Conservation (phyloP, 2,329 filamentous ascomycete species). For the Rugonectria rugulosa region DNA sequence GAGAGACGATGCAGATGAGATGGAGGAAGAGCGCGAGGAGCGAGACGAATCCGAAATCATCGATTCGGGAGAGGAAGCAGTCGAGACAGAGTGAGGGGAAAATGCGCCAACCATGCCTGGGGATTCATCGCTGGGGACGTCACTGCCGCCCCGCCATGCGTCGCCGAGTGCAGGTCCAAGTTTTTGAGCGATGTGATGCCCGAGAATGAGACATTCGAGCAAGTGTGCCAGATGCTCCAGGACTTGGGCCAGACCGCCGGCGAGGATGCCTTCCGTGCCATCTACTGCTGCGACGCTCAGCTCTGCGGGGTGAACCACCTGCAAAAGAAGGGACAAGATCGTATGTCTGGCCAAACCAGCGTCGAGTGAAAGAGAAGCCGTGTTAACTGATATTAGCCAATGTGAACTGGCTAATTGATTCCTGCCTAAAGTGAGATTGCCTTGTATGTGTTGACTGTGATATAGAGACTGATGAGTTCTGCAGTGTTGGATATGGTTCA, state of each 20-base stretch:
- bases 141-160: conserved; percentile 44
- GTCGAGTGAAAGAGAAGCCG: not conserved
- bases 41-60: conserved; percentile 71
- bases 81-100: conserved; percentile 11
- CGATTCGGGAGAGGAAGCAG: conserved; percentile 59
- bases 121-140: conserved; percentile 40
- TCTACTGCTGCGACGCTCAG: conserved; percentile 62
- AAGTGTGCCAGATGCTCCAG: conserved; percentile 44
- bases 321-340: conserved; percentile 49
- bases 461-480: conserved; percentile 13
- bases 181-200: conserved; percentile 42
- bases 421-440: conserved; percentile 56
- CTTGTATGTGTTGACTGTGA: not conserved
- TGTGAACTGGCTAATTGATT: conserved; percentile 59
- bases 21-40: conserved; percentile 70
- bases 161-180: conserved; percentile 43
- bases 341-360: conserved; percentile 40
- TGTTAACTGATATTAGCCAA: conserved; percentile 49
- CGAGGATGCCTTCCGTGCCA: conserved; percentile 47
- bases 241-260: conserved; percentile 34
- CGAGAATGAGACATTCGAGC: conserved; percentile 40
- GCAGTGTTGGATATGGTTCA: conserved; percentile 37
- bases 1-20: conserved; percentile 68
- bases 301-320: conserved; percentile 56
- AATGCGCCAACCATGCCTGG: conserved; percentile 39